Conservation (phyloP, 129 eudicot genomes). For the Helianthus tuberosus region DNA sequence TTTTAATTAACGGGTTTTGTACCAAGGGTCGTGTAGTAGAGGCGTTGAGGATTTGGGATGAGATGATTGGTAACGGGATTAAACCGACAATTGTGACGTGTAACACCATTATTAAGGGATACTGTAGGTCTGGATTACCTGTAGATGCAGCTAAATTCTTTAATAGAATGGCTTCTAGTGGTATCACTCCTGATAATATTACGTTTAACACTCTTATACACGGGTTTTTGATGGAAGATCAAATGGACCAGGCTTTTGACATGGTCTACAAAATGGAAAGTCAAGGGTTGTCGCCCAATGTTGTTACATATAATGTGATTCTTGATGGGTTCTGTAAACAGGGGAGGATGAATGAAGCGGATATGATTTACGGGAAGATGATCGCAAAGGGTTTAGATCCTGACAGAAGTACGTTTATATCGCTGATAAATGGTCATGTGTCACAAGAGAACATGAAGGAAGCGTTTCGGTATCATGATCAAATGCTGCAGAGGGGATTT, state of each 20-base stretch:
- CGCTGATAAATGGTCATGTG: slow-evolving; percentile 77
- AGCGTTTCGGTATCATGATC: slow-evolving; percentile 77
- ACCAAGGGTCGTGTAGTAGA: slow-evolving; percentile 46
- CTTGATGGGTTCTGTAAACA: slow-evolving; percentile 69
- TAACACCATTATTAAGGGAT: slow-evolving; percentile 71
- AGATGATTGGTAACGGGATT: slow-evolving; percentile 65
- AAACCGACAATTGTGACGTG: slow-evolving; percentile 65
- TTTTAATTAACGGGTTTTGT: slow-evolving; percentile 73
- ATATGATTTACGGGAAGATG: slow-evolving; percentile 57
- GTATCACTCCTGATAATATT: slow-evolving; percentile 50
- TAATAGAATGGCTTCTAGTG: slow-evolving; percentile 40
- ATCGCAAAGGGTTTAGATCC: slow-evolving; percentile 54
- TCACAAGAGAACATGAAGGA: slow-evolving; percentile 71
- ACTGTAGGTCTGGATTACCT: slow-evolving; percentile 53
- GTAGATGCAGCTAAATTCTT: slow-evolving; percentile 46
- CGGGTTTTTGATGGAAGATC: slow-evolving; percentile 60
- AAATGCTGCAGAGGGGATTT: slow-evolving; percentile 72
- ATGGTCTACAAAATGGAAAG: slow-evolving; percentile 65
- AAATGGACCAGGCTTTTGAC: slow-evolving; percentile 57
- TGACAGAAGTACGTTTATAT: slow-evolving; percentile 62
- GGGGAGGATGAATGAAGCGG: slow-evolving; percentile 73
- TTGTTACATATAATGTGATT: slow-evolving; percentile 69
- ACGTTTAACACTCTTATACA: slow-evolving; percentile 73
- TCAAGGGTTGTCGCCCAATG: slow-evolving; percentile 57
- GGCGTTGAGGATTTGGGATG: slow-evolving; percentile 63